These are phyloP conservation scores for Meripilus lineatus DNA, from an alignment of 1,284 basidiomycete genomes.

Conservation along the genomic window DNA sequence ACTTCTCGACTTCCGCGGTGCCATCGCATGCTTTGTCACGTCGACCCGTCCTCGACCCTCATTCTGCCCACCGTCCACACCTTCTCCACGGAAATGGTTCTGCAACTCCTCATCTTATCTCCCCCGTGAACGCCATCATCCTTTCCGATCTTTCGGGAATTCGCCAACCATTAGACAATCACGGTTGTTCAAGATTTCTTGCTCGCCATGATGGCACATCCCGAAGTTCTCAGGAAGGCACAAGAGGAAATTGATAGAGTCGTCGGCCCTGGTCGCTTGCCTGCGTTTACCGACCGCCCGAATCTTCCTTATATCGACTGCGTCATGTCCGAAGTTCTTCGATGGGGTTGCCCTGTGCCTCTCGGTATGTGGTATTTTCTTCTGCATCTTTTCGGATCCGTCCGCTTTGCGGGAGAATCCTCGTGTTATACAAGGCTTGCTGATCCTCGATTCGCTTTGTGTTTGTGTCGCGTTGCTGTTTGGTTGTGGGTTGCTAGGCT, in stretches of 20 bases:
- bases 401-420: too few relatives aligned
- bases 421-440: too few relatives aligned
- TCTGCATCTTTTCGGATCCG: too few relatives aligned
- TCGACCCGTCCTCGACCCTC: too few relatives aligned
- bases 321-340: conserved; percentile 37
- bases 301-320: conserved; percentile 43
- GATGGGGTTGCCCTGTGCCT: conserved; percentile 30
- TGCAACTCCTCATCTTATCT: background rate
- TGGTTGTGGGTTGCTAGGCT: conserved; percentile 18
- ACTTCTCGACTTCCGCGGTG: too few relatives aligned
- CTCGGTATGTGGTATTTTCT: conserved; percentile 33
- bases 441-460: background rate
- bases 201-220: conserved; percentile 39
- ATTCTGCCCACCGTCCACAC: background rate
- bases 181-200: conserved; percentile 36
- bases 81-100: background rate
- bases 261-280: conserved; percentile 35
- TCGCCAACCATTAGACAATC: conserved; percentile 36
- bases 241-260: conserved; percentile 43
- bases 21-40: too few relatives aligned
- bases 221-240: conserved; percentile 36
- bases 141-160: too few relatives aligned
- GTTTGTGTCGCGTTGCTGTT: background rate
- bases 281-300: conserved; percentile 37
- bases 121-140: background rate